phyloP scores from a whole-genome alignment of 2,329 filamentous ascomycete species.

The Arthrobotrys sphaeroides region DNA sequence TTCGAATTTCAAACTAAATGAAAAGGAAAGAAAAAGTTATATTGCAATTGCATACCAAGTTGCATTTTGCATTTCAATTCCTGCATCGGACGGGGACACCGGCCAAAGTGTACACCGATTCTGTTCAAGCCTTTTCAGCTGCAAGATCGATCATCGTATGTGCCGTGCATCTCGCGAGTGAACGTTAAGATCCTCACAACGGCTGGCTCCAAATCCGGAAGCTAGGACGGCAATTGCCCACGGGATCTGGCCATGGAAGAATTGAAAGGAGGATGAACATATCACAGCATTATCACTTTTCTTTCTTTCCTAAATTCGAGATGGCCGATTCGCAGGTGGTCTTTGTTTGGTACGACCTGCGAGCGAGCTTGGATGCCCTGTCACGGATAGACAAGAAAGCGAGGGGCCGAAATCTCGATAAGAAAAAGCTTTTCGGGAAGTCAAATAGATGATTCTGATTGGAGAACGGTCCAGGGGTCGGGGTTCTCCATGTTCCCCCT shows the following conservation, averaged over 20 bases:
- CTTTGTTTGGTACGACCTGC: conserved; percentile 15
- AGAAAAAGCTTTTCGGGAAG: neutral
- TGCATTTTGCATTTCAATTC: conserved; percentile 24
- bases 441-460: neutral
- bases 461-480: neutral
- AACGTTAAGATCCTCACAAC: conserved; percentile 10
- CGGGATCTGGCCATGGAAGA: neutral
- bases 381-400: neutral
- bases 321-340: conserved; percentile 6
- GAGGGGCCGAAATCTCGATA: conserved; percentile 19
- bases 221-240: conserved; percentile 27
- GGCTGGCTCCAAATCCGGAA: conserved; percentile 35
- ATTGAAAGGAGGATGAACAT: neutral
- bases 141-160: neutral
- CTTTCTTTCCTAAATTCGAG: neutral
- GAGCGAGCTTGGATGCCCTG: neutral
- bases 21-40: conserved; percentile 13
- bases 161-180: neutral
- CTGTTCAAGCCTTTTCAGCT: neutral
- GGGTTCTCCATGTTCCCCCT: conserved; percentile 4
- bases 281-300: conserved; percentile 17
- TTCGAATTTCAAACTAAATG: neutral
- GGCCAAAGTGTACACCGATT: conserved; percentile 3
- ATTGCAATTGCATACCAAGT: conserved; percentile 7
- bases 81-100: conserved; percentile 11